Base-by-base conservation (phyloP, 768 basidiomycete genomes). In the Leccinum subtestaceum region DNA sequence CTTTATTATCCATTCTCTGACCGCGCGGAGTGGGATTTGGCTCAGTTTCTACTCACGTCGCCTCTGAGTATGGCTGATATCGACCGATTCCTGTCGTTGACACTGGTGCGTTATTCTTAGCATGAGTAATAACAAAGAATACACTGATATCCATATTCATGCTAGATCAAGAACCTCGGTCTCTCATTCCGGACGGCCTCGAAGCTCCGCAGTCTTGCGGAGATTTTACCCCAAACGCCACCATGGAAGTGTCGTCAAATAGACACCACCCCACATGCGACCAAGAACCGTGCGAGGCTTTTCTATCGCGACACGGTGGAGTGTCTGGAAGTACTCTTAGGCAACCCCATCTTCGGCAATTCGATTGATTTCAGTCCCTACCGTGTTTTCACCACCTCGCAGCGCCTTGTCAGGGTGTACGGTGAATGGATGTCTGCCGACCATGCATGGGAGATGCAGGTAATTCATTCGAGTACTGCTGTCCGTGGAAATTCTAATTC, bases 371-470 rank as follows among this genome's bases (percentile, higher is more conserved):
- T 68, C 17, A 56, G 45, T 10, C 71, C 64, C 6, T 55, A 55
- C 2, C 56, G 55, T 11, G 12, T 63, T 1, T 74, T 59, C 23
- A 47, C 52, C 25, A 46, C 51, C 21, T 47, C 59, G 19, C 60
- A 60, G 34, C 31, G 57, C 21, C 32, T 34, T 4, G 38, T 59
- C 11, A 25, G 57, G 9, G 45, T 64, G 9, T 71, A 62, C 27
- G 43, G 19, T 11, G 65, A 71, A n/a, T 72, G 62, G 50, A 65
- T 73, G 31, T 68, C 62, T 5, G 56, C 63, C n/a, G 55, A 71
- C 5, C 15, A 23, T 25, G 67, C 71, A 21, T 74, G 72, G 73
- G 19, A 62, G 5, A 57, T 67, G 9, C 70, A 72, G 66, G 70
- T 67, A 31, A 31, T 31, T 31, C 29, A 31, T 31, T 31, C 29